Base-by-base conservation (phyloP, 192 early-diverging fungal genomes). In the Coemansia sp. region DNA sequence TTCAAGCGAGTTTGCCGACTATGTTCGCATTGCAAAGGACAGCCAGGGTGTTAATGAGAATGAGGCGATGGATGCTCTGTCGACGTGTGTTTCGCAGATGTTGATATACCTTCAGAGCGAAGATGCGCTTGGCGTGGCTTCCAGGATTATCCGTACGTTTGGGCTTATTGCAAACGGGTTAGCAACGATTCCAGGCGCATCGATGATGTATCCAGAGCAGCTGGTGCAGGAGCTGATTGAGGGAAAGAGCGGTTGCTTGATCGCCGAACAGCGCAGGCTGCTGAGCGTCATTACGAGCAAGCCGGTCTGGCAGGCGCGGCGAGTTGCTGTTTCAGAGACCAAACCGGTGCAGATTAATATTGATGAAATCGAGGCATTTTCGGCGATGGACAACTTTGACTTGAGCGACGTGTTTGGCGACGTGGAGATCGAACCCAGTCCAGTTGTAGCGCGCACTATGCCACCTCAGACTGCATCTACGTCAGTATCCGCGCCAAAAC, bases 81-180 rank as follows among this genome's bases (percentile, higher is more conserved):
- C 76, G 0, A 67, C 51, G 9, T 79, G 76, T 25, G 62, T 79
- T 16, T 64, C 76, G 17, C 70, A 73, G 64, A 79, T 79, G 76
- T 55, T 79, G 2, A 67, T 50, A 39, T 79, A 79, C 25, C 57
- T 79, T 2, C 56, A 55, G 17, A 49, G 67, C 52, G 39, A 45
- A 0, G 76, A 79, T 51, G 22, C 58, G 61, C 64, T 73, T 2
- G 58, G 61, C 1, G 71, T 73, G 1, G 65, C 60, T 3, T 55
- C 41, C 0, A 60, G 57, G 5, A 79, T 79, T 35, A 59, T 79
- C 31, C 61, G 64, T 9, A 72, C 64, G 23, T 65, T 79, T 47
- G 76, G 71, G 2, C 35, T 79, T 8, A 62, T 79, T 21, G 71
- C 76, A 11, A 73, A 55, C 31, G 76, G 76, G 8, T 67, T 79